phyloP scores from a whole-genome alignment of 1,139 yeast genomes.

The Ashbya aceris region DNA sequence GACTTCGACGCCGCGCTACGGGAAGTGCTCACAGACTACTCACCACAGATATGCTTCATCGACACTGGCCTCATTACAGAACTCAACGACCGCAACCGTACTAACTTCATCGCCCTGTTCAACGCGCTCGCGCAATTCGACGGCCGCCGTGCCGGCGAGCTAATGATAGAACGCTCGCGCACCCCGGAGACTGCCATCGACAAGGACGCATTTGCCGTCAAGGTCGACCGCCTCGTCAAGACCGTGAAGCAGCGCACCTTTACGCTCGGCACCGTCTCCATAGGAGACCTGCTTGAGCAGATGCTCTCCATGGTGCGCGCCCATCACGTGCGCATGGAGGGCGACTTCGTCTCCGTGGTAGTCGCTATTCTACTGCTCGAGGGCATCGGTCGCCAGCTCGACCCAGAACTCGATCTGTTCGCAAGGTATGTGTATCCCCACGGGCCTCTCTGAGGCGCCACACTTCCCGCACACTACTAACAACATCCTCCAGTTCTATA shows the following conservation, averaged over 20 bases:
- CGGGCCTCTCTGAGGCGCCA: conserved; percentile 1
- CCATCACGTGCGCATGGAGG: conserved; percentile 97
- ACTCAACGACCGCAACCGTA: conserved; percentile 62
- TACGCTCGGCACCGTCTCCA: conserved; percentile 82
- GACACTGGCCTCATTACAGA: conserved; percentile 94
- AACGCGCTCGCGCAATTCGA: conserved; percentile 85
- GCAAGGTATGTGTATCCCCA: conserved; percentile 65
- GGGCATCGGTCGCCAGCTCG: conserved; percentile 90
- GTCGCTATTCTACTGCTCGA: conserved; percentile 83
- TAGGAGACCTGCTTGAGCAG: conserved; percentile 82
- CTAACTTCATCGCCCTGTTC: conserved; percentile 81
- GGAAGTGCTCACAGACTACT: conserved; percentile 46
- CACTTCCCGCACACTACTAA: conserved; percentile 23
- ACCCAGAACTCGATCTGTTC: conserved; percentile 86
- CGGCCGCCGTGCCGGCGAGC: conserved; percentile 89
- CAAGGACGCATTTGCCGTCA: conserved; percentile 74
- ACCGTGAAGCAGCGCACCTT: conserved; percentile 81
- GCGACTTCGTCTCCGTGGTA: conserved; percentile 88
- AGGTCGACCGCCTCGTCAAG: conserved; percentile 74
- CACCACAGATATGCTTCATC: conserved; percentile 81
- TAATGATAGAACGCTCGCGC: conserved; percentile 88
- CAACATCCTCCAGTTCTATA: conserved; percentile 48
- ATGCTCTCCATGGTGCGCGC: conserved; percentile 83
- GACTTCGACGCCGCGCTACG: conserved; percentile 46
- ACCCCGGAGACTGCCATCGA: conserved; percentile 90